Evolutionary conservation across 75 land plant genomes (phyloP), one percentile per base, ranked within the genome.

Genomic region (Picea glauca): DNA sequence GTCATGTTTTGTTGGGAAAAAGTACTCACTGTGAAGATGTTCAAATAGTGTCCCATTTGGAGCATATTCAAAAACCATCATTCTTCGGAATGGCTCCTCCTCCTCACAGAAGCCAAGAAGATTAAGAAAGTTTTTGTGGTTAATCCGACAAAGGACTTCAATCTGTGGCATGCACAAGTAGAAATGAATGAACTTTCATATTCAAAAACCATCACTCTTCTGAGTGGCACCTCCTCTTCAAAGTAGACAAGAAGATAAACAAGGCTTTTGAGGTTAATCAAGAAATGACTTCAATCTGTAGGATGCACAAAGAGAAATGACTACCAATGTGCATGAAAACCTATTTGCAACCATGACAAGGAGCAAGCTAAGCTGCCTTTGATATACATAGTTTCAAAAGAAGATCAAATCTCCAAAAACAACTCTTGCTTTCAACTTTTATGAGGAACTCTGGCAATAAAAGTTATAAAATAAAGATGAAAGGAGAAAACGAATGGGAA

Each of bases 31-130:
- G 76, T 97, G 99, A 38, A 97, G 86, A 79, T 95, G 99, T 83
- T 97, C 99, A 80, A 65, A 83, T 11, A 93, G 87, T 21, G 91
- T 87, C 54, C 99, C 99, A 85, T 90, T 93, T 63, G 98, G 89
- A 77, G 93, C 92, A 90, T 94, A 95, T 78, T 97, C 99, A 76
- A 93, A 95, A 60, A 97, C 91, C 89, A 97, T 85, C 91, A 97
- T 93, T 66, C 99, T 87, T 14, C 60, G 74, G 65, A 97, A 97
- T 13, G 98, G 95, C 30, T 91, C 94, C 58, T 95, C 89, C 77
- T 92, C 91, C 43, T 89, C 87, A 80, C 96, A 94, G 79, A 86
- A 93, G 9, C 95, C 98, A 74, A 97, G 73, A 74, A 97, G 91
- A 82, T 97, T 97, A 73, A 90, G 89, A 83, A 97, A 90, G 77